phyloP scores from a whole-genome alignment of 2,329 filamentous ascomycete species.

The Fragosphaeria purpurea region DNA sequence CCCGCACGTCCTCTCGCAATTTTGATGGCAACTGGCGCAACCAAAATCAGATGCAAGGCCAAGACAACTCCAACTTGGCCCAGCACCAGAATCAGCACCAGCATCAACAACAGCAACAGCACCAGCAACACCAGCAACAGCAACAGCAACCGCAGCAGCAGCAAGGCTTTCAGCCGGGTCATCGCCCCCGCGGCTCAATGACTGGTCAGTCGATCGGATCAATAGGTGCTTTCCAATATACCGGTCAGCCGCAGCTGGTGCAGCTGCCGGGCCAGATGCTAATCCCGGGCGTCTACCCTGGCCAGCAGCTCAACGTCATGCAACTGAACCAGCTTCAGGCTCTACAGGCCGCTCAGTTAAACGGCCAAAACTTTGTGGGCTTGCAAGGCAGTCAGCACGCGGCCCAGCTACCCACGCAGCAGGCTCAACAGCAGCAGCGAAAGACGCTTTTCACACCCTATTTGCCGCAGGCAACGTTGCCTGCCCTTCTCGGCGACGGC shows the following conservation, averaged over 20 bases:
- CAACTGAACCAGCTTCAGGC: constrained; percentile 87
- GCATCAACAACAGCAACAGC: constrained; percentile 44
- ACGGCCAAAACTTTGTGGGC: constrained; percentile 62
- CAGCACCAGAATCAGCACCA: constrained; percentile 37
- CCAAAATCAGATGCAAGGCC: constrained; percentile 57
- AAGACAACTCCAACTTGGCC: constrained; percentile 36
- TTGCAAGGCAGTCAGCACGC: constrained; percentile 64
- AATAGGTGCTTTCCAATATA: constrained; percentile 82
- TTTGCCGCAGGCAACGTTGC: constrained; percentile 85
- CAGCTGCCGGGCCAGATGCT: constrained; percentile 81
- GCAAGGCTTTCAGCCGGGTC: constrained; percentile 80
- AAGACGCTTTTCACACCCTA: constrained; percentile 99
- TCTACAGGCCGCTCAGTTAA: constrained; percentile 79
- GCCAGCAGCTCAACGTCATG: constrained; percentile 74
- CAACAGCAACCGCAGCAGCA: constrained; percentile 37
- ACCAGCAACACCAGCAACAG: constrained; percentile 42
- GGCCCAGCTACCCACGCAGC: constrained; percentile 52
- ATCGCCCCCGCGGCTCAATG: constrained; percentile 76
- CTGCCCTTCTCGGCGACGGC: constrained; percentile 80
- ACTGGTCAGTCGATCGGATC: constrained; percentile 74
- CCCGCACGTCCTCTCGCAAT: constrained; percentile 76
- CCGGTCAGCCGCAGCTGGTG: constrained; percentile 75
- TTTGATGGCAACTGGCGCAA: constrained; percentile 98
- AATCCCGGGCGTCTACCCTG: constrained; percentile 71
- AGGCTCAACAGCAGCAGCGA: constrained; percentile 76